Conservation (phyloP, 176 grass and related monocot genomes). For the Otatea glauca region DNA sequence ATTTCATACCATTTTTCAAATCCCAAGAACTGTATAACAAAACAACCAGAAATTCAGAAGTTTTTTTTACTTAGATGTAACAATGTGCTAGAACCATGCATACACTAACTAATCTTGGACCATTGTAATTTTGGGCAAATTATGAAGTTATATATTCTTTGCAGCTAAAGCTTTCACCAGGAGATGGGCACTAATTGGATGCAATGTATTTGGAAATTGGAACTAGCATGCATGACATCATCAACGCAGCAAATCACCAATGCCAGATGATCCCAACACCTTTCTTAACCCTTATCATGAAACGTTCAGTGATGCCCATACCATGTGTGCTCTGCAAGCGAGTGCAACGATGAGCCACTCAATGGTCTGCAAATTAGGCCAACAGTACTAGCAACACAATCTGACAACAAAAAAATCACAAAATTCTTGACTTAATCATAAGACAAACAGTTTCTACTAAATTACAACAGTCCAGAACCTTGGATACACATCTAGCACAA, state of each 20-base stretch:
- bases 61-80: conserved; percentile 7
- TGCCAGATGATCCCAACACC: neutral
- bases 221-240: neutral
- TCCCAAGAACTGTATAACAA: neutral
- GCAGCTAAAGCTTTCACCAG: neutral
- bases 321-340: neutral
- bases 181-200: neutral
- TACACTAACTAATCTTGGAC: neutral
- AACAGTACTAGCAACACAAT: neutral
- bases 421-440: neutral
- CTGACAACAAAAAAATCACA: neutral
- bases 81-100: conserved; percentile 14
- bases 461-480: neutral
- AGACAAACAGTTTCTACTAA: neutral
- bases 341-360: neutral
- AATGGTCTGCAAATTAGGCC: neutral
- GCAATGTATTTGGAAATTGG: neutral
- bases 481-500: neutral
- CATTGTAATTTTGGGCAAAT: neutral
- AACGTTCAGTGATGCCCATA: neutral
- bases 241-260: neutral
- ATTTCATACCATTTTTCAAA: conserved; percentile 16
- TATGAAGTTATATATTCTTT: neutral
- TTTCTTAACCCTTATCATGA: no score
- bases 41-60: neutral